Percentiles rank a stretch among this genome's conserved stretches.
Evolutionary conservation across 2,329 filamentous ascomycete genomes (phyloP).

Genomic region (Cercospora sesami): DNA sequence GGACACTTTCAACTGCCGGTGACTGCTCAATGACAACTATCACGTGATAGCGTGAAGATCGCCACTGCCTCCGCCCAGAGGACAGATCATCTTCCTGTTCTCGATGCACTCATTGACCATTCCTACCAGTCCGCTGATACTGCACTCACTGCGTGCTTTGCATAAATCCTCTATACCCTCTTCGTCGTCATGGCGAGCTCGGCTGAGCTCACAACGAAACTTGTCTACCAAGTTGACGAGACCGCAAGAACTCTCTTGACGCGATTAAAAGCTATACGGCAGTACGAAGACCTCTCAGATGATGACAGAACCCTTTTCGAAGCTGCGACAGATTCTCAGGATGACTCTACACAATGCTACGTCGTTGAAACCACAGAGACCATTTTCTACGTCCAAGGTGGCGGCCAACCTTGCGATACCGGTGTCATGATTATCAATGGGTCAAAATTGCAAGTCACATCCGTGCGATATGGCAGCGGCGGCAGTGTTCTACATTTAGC

Average conservation of each 20-base stretch:
- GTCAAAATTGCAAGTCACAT: constrained; percentile 53
- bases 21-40: background rate
- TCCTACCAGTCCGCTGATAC: background rate
- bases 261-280: constrained; percentile 5
- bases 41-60: background rate
- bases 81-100: background rate
- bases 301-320: constrained; percentile 8
- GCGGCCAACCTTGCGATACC: constrained; percentile 69
- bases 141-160: too few species aligned
- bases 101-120: background rate
- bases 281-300: constrained; percentile 3
- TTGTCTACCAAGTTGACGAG: constrained; percentile 14
- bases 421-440: constrained; percentile 54
- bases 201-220: background rate
- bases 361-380: constrained; percentile 55
- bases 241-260: constrained; percentile 13
- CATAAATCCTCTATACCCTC: background rate
- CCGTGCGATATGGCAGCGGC: constrained; percentile 58
- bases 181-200: background rate
- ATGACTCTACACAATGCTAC: background rate
- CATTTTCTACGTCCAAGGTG: constrained; percentile 75
- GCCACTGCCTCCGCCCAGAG: background rate
- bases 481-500: constrained; percentile 65
- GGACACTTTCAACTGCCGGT: background rate
- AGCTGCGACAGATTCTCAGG: background rate